Evolutionary conservation across 2,329 filamentous ascomycete genomes (phyloP).

Genomic region (Calonectria naviculata): DNA sequence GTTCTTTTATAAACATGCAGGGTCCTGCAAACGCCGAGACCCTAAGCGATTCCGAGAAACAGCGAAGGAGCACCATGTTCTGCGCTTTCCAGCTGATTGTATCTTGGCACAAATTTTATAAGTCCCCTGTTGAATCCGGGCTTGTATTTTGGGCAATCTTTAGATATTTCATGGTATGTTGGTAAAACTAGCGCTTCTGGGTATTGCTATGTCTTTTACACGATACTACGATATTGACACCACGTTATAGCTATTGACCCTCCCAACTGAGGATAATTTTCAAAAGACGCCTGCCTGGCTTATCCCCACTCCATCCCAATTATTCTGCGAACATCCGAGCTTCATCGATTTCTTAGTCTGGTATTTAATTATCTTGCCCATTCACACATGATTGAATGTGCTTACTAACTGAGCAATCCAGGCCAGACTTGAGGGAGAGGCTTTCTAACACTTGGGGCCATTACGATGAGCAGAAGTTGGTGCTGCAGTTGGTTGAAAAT

Average conservation of each 20-base stretch:
- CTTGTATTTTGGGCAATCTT: background rate
- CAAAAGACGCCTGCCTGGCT: background rate
- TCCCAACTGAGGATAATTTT: background rate
- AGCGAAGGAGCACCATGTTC: background rate
- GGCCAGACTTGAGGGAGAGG: background rate
- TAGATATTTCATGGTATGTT: background rate
- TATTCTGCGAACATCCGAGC: background rate
- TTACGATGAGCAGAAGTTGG: background rate
- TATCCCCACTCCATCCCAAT: background rate
- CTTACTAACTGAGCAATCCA: background rate
- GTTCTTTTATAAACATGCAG: rapidly evolving
- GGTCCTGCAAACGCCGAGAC: too few relatives aligned
- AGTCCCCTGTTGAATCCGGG: background rate
- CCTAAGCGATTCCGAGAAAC: background rate
- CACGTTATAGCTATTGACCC: background rate
- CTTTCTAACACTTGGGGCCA: background rate
- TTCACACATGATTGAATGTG: too few relatives aligned
- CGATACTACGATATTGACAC: background rate
- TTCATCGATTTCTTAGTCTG: background rate
- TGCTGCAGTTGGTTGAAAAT: background rate
- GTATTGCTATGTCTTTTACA: background rate
- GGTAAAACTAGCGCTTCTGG: background rate
- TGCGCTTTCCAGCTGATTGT: background rate
- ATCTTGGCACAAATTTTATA: background rate
- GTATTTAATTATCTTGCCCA: background rate